phyloP scores from a whole-genome alignment of 2,329 filamentous ascomycete species.

The Cladosporium sp. region DNA sequence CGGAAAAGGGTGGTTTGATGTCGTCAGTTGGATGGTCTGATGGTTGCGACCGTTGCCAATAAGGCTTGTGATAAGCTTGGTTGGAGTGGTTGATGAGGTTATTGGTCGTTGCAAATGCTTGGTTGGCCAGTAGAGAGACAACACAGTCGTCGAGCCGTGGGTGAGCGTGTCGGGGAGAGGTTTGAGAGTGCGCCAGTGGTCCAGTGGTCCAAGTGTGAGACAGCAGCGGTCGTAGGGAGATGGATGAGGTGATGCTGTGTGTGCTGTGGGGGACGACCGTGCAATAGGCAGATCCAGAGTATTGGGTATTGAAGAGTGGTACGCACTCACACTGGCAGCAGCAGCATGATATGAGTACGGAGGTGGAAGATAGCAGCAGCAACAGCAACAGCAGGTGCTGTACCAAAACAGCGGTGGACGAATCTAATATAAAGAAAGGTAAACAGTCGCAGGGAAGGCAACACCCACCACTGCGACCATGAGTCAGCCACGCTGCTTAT shows the following conservation, averaged over 20 bases:
- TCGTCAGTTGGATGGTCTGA: conserved; percentile 4
- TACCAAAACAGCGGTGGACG: too few species aligned
- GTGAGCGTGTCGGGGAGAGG: neutral
- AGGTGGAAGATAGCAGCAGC: neutral
- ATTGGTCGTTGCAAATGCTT: conserved; percentile 1
- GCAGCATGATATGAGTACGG: too few species aligned
- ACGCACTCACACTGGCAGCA: too few species aligned
- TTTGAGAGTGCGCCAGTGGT: conserved; percentile 3
- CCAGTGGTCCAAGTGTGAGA: conserved; percentile 5
- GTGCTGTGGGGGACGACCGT: neutral
- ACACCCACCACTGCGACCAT: neutral
- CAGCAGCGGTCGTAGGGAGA: neutral
- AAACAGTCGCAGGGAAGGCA: neutral
- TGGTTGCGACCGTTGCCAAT: conserved; percentile 8
- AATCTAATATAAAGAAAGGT: neutral
- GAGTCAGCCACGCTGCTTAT: conserved; percentile 6
- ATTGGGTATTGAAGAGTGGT: neutral
- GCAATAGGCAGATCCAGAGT: neutral
- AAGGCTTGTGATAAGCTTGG: conserved; percentile 13
- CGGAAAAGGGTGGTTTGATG: neutral
- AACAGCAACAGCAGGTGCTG: too few species aligned
- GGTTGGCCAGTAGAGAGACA: neutral
- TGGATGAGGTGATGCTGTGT: neutral
- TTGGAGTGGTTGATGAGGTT: neutral
- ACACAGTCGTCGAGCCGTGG: neutral